Evolutionary conservation across 441 rosid genomes (phyloP).

Genomic region (Macaranga tanarius): DNA sequence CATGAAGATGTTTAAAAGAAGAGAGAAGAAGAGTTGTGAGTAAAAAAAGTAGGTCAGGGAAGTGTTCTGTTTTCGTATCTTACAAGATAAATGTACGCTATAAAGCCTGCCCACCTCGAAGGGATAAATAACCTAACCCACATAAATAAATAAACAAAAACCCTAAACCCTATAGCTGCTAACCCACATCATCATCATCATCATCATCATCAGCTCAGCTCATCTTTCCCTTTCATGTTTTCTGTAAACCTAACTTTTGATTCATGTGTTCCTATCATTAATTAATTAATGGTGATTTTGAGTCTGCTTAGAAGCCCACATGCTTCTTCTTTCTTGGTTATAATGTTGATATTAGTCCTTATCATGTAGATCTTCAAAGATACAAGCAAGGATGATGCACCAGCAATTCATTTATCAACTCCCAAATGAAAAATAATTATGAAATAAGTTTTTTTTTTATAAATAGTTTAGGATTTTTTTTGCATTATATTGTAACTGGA

Average conservation of each 20-base stretch:
- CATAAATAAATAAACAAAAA: too few relatives aligned
- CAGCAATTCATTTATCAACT: too few relatives aligned
- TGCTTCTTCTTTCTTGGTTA: neutral
- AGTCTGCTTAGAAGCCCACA: neutral
- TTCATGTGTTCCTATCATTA: constrained; percentile 9
- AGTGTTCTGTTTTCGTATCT: constrained; percentile 42
- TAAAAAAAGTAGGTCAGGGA: constrained; percentile 9
- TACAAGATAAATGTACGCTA: constrained; percentile 36
- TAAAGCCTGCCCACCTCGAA: constrained; percentile 39
- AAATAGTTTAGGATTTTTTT: too few relatives aligned
- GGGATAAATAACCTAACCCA: constrained; percentile 15
- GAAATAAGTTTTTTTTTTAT: too few relatives aligned
- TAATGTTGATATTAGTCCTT: neutral
- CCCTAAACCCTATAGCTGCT: neutral
- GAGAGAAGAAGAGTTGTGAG: constrained; percentile 8
- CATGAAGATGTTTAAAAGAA: neutral
- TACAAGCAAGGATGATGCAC: too few relatives aligned
- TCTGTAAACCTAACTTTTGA: neutral
- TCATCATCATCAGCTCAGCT: neutral
- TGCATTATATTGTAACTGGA: too few relatives aligned
- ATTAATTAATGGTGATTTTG: constrained; percentile 7
- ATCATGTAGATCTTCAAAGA: neutral
- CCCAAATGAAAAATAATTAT: too few relatives aligned
- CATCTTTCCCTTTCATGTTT: constrained; percentile 19
- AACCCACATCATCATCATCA: neutral